phyloP scores from a whole-genome alignment of 2,329 filamentous ascomycete species.

The Triangularia verruculosa region DNA sequence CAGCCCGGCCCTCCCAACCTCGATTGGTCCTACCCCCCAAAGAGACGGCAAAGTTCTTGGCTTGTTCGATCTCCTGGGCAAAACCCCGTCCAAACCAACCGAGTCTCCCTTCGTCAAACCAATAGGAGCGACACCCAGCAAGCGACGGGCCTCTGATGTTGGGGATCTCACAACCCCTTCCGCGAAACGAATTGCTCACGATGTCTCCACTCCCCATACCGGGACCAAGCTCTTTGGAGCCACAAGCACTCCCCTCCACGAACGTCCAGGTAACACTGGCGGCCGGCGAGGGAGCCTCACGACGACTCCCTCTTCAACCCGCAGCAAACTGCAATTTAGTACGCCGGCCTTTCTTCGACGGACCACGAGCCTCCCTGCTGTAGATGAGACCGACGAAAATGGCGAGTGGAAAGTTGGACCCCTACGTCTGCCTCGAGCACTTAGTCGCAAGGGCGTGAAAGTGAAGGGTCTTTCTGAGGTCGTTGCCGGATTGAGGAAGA shows the following conservation, averaged over 20 bases:
- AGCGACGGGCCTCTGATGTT: constrained; percentile 29
- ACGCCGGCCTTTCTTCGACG: constrained; percentile 9
- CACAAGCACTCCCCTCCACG: constrained; percentile 51
- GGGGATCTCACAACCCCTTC: constrained; percentile 14
- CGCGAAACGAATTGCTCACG: constrained; percentile 11
- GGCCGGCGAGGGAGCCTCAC: constrained; percentile 10
- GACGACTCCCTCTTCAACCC: constrained; percentile 46
- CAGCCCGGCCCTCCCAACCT: constrained; percentile 53
- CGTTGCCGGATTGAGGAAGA: constrained; percentile 65
- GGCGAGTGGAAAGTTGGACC: constrained; percentile 45
- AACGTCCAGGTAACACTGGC: constrained; percentile 45
- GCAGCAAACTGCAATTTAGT: constrained; percentile 8
- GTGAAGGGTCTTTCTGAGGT: constrained; percentile 67
- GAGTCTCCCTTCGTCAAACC: constrained; percentile 26
- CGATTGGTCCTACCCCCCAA: constrained; percentile 75
- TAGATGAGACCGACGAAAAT: constrained; percentile 47
- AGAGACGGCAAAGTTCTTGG: constrained; percentile 74
- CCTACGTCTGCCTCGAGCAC: constrained; percentile 54
- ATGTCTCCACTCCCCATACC: constrained; percentile 14
- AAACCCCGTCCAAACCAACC: constrained; percentile 46
- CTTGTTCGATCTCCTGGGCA: constrained; percentile 67
- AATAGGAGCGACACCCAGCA: constrained; percentile 44
- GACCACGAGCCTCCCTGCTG: constrained; percentile 25
- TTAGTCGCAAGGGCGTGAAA: constrained; percentile 44
- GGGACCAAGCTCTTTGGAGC: constrained; percentile 11